phyloP scores from a whole-genome alignment of 2,329 filamentous ascomycete species.

The Cercospora citrullina region DNA sequence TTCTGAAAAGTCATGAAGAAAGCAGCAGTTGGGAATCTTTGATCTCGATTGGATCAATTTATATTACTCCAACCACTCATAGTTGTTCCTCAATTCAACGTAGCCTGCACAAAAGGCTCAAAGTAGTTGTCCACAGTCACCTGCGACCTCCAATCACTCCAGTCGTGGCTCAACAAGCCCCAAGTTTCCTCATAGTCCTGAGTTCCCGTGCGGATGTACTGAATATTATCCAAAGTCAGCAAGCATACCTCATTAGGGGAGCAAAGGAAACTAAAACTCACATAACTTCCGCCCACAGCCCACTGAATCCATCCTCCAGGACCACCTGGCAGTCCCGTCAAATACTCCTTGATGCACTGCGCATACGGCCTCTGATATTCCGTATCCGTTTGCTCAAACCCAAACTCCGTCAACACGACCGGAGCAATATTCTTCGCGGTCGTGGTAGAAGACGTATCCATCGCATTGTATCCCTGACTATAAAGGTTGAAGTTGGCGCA shows the following conservation, averaged over 20 bases:
- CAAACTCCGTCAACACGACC: slow-evolving; percentile 57
- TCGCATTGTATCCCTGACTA: slow-evolving; percentile 56
- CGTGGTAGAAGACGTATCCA: slow-evolving; percentile 39
- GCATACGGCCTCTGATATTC: slow-evolving; percentile 55
- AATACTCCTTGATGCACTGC: slow-evolving; percentile 53
- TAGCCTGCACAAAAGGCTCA: slow-evolving; percentile 25
- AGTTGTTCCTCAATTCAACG: neutral
- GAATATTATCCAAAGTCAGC: neutral
- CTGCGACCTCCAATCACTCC: slow-evolving; percentile 43
- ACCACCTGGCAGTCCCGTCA: slow-evolving; percentile 48
- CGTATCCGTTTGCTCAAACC: slow-evolving; percentile 52
- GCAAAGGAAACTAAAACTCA: slow-evolving; percentile 32
- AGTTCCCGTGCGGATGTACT: slow-evolving; percentile 33
- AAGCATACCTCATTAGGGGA: neutral
- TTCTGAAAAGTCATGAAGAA: neutral
- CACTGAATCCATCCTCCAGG: slow-evolving; percentile 58
- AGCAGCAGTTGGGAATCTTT: neutral
- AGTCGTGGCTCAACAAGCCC: slow-evolving; percentile 57
- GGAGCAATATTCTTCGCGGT: slow-evolving; percentile 41
- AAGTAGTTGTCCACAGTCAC: slow-evolving; percentile 21
- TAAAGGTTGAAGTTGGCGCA: slow-evolving; percentile 52
- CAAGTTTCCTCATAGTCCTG: slow-evolving; percentile 2
- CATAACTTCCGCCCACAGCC: slow-evolving; percentile 54
- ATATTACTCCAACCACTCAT: neutral
- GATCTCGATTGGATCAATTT: neutral